Evolutionary conservation across 129 eudicot species (phyloP).

Genomic region (Centaurea solstitialis): DNA sequence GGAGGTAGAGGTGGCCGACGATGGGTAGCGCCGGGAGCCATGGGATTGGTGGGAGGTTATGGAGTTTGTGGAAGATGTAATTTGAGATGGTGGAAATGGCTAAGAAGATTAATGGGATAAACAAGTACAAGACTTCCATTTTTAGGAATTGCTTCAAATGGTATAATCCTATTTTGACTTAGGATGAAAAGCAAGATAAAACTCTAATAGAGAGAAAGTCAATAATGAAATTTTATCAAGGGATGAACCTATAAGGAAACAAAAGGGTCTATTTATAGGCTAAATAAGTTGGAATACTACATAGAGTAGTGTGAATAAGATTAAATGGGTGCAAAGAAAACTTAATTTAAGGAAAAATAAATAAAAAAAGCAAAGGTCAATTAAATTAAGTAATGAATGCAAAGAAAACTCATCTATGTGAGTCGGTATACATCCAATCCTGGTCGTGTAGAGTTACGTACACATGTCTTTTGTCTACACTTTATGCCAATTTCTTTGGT

Average conservation of each 20-base stretch:
- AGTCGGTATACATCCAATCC: no score
- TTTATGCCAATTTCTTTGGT: no score
- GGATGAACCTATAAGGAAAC: neutral
- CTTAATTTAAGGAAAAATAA: no score
- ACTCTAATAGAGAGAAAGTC: neutral
- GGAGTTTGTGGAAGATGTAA: slow-evolving; percentile 18
- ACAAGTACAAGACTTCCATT: slow-evolving; percentile 17
- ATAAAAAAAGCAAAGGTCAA: no score
- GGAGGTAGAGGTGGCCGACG: slow-evolving; percentile 16
- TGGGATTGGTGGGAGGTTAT: slow-evolving; percentile 39
- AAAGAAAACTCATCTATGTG: no score
- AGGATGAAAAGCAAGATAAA: neutral
- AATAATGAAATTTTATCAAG: neutral
- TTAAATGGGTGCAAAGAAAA: no score
- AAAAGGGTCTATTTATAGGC: neutral
- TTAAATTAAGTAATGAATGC: no score
- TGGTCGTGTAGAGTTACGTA: no score
- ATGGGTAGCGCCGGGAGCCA: slow-evolving; percentile 35
- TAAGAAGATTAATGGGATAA: slow-evolving; percentile 7
- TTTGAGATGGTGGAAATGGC: neutral
- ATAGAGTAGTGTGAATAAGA: no score
- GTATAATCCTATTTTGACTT: no score
- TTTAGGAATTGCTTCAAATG: neutral
- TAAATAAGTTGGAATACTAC: no score
- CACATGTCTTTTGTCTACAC: no score